Base-by-base conservation (phyloP, 495 filamentous ascomycete species). In the Penicillium pancosmium region DNA sequence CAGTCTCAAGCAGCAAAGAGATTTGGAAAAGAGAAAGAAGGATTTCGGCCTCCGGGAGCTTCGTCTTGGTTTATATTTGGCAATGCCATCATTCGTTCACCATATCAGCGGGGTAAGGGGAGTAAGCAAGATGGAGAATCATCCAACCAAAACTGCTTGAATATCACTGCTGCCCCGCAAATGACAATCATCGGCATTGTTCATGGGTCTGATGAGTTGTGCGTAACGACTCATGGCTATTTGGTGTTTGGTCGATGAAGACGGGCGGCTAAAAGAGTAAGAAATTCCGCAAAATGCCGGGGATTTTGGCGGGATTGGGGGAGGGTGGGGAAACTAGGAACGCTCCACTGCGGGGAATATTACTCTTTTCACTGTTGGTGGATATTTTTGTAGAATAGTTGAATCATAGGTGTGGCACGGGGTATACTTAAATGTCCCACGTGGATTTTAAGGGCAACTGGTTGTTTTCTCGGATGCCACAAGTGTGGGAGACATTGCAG, bases 131-230 rank as follows among this genome's bases (percentile, higher is more conserved):
- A 34, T 19, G 27, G 50, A 35, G 10, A 40, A 27, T 40, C 31
- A 48, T 59, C 66, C 63, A 68, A 62, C 63, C 63, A 64, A n/a
- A 57, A 10, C 16, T 31, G 5, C 6, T 53, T 4, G 35, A 41
- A 48, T 51, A 41, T 58, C 50, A 55, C 12, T 25, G 25, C 25
- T 60, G 46, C 57, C 56, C 55, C 55, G 55, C 63, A 55, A 13
- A 44, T 35, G 15, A 49, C 31, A 21, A 40, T 46, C 5, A 36
- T 46, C 25, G 52, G 51, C 50, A 52, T 41, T 56, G 19, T 31
- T 57, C 50, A 35, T 56, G 23, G 23, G 47, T 34, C 58, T 19
- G 10, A 48, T 46, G 47, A 38, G 16, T 23, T 16, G 27, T 36
- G 5, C 16, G 53, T 48, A 13, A 52, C 25, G 23, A 27, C 33